Percentiles rank a stretch among this genome's conserved stretches.
phyloP scores from a whole-genome alignment of 495 filamentous ascomycete species.

The Patellaria atrata region DNA sequence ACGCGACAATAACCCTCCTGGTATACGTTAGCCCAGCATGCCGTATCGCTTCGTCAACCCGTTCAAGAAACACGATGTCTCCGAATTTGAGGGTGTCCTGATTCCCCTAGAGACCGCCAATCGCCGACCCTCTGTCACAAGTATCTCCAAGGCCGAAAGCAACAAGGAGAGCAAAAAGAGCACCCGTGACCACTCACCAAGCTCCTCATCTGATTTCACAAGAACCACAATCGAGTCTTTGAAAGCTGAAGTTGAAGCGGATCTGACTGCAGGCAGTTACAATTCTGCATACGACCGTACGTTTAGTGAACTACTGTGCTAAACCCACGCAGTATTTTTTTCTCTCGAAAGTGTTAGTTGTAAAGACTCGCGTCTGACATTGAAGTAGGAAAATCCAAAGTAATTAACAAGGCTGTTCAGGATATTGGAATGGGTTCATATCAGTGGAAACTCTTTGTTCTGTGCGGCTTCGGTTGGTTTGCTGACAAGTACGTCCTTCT shows the following conservation, averaged over 20 bases:
- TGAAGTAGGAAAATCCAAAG: constrained; percentile 39
- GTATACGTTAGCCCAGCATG: no score
- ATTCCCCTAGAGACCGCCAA: constrained; percentile 35
- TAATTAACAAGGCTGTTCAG: constrained; percentile 25
- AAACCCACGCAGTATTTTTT: no score
- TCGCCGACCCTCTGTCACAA: constrained; percentile 21
- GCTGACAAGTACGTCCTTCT: constrained; percentile 11
- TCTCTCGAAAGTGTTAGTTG: no score
- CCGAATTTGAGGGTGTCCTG: constrained; percentile 37
- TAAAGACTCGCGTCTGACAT: no score
- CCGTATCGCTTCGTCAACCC: constrained; percentile 33
- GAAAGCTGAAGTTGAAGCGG: constrained; percentile 34
- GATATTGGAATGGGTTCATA: constrained; percentile 22
- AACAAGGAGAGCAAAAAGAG: constrained; percentile 8
- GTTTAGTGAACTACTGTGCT: no score
- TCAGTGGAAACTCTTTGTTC: constrained; percentile 18
- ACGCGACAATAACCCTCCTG: background rate
- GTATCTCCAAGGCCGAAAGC: constrained; percentile 19
- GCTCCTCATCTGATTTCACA: no score
- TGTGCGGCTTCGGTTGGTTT: constrained; percentile 22
- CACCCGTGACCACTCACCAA: no score
- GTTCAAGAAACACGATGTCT: constrained; percentile 35
- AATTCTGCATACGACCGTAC: constrained; percentile 41
- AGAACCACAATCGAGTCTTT: constrained; percentile 36
- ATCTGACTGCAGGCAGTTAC: constrained; percentile 32